These are phyloP conservation scores for Apiospora marii DNA, from an alignment of 2,329 filamentous ascomycete genomes.

Conservation along the genomic window DNA sequence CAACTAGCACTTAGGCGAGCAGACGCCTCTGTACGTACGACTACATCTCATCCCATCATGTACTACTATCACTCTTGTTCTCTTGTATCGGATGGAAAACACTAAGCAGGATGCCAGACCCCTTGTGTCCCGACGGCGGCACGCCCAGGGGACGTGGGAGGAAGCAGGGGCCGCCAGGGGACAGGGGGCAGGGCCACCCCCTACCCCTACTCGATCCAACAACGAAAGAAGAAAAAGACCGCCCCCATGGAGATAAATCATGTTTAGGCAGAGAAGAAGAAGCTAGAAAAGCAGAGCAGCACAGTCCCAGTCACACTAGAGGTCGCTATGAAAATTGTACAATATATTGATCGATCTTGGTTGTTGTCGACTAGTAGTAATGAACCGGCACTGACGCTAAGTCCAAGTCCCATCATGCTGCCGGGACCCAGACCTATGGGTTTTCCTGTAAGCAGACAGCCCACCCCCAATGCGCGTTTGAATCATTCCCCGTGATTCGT, in stretches of 20 bases:
- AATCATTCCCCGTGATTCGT: slow-evolving; percentile 6
- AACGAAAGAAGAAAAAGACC: slow-evolving; percentile 6
- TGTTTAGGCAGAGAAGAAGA: background rate
- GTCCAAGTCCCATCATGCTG: slow-evolving; percentile 4
- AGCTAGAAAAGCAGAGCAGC: background rate
- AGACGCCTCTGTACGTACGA: background rate
- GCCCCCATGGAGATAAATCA: background rate
- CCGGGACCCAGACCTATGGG: background rate
- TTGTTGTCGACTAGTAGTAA: background rate
- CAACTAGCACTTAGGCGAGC: background rate
- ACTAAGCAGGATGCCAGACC: background rate
- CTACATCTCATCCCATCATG: background rate
- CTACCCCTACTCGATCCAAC: background rate
- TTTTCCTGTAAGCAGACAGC: background rate
- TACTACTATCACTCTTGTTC: background rate
- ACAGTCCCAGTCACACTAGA: background rate
- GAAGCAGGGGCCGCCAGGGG: background rate
- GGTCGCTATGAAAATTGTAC: background rate
- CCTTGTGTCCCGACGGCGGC: background rate
- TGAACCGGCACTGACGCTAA: background rate
- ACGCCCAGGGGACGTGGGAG: background rate
- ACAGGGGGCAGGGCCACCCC: too few relatives aligned
- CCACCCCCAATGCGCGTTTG: slow-evolving; percentile 11
- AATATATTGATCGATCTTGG: background rate
- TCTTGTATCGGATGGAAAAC: background rate